Percentiles rank a stretch among this genome's conserved stretches.
These are phyloP conservation scores for Orychophragmus violaceus DNA, from an alignment of 345 rosid species.

Conservation along the genomic window DNA sequence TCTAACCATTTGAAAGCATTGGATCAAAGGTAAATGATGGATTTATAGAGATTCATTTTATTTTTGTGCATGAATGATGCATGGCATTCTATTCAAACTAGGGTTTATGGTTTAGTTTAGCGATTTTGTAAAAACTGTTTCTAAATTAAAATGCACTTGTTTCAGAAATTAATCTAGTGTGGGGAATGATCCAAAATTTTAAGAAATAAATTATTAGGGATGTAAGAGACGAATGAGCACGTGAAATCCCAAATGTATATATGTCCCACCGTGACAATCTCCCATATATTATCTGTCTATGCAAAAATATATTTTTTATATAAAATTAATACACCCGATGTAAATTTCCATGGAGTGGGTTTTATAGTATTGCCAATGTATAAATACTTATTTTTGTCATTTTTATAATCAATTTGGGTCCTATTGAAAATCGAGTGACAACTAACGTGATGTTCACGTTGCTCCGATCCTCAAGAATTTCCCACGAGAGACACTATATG, in stretches of 20 bases:
- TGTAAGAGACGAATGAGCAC: conserved; percentile 16
- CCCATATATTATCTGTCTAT: conserved; percentile 18
- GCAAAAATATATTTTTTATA: conserved; percentile 10
- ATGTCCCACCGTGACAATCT: conserved; percentile 21
- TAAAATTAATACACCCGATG: conserved; percentile 10
- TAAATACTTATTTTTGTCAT: neutral
- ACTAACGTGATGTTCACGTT: conserved; percentile 36
- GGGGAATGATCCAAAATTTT: conserved; percentile 4
- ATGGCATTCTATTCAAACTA: neutral
- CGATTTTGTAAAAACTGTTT: neutral
- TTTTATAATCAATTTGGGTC: neutral
- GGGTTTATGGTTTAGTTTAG: neutral
- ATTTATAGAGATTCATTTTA: neutral
- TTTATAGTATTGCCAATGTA: conserved; percentile 23
- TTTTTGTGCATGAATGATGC: neutral
- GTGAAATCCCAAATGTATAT: conserved; percentile 22
- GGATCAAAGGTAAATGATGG: neutral
- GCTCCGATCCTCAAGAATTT: conserved; percentile 15
- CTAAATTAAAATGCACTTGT: neutral
- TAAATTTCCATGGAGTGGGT: conserved; percentile 28
- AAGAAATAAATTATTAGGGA: conserved; percentile 6
- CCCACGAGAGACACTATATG: conserved; percentile 30
- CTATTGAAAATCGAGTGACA: conserved; percentile 14
- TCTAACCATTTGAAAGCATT: neutral
- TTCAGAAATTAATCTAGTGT: neutral